Evolutionary conservation across 257 asterid genomes (phyloP).

Genomic region (Cordia subcordata): DNA sequence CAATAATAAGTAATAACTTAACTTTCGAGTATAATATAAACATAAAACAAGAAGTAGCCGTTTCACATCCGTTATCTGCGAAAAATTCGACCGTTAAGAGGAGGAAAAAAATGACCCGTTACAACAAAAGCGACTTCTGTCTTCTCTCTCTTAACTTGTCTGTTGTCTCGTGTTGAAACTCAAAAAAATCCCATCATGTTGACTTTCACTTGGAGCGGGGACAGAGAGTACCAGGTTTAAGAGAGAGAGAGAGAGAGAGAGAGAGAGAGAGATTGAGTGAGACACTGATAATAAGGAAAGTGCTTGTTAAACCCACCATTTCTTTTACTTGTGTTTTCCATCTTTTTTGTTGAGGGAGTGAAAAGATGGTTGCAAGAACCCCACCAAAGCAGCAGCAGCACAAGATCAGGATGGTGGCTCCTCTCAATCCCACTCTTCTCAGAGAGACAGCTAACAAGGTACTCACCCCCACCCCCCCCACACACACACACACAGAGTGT

Average conservation of each 20-base stretch:
- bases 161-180: too few relatives aligned
- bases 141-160: conserved; percentile 2
- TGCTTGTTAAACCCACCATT: conserved; percentile 8
- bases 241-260: conserved; percentile 19
- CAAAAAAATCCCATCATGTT: too few relatives aligned
- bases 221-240: conserved; percentile 10
- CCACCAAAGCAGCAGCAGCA: conserved; percentile 49
- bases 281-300: not conserved
- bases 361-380: conserved; percentile 81
- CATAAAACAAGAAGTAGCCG: conserved; percentile 17
- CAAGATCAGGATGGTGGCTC: conserved; percentile 24
- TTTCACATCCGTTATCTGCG: not conserved
- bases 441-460: conserved; percentile 77
- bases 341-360: not conserved
- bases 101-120: conserved; percentile 33
- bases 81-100: conserved; percentile 50
- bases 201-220: conserved; percentile 15
- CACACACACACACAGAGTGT: not conserved
- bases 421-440: conserved; percentile 60
- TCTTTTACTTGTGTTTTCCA: not conserved
- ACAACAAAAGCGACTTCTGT: conserved; percentile 6
- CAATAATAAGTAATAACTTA: too few relatives aligned
- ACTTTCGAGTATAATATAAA: too few relatives aligned
- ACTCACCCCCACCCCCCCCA: not conserved
- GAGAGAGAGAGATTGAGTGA: not conserved